These are phyloP conservation scores for Teunomyces tritomae DNA, from an alignment of 805 yeast genomes.

Conservation along the genomic window DNA sequence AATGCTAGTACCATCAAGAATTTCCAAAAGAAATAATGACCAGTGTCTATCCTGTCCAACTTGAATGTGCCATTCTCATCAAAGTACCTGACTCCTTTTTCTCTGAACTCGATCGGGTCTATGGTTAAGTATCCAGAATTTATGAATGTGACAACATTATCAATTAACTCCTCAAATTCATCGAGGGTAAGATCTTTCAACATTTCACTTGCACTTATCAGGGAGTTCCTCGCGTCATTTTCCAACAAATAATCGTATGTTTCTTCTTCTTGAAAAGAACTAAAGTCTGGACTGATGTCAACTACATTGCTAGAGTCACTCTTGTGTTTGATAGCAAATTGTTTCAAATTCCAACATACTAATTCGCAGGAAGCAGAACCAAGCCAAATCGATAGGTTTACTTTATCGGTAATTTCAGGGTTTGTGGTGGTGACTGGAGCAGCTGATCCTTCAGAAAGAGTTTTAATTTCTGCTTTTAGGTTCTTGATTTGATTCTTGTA, in stretches of 20 bases:
- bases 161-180: constrained; percentile 8
- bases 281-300: constrained; percentile 22
- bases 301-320: constrained; percentile 8
- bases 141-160: constrained; percentile 17
- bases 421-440: not conserved
- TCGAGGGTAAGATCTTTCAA: not conserved
- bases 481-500: constrained; percentile 13
- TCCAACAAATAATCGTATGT: constrained; percentile 15
- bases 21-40: constrained; percentile 17
- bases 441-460: not conserved
- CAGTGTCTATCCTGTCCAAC: not conserved
- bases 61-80: constrained; percentile 7
- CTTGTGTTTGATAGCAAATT: constrained; percentile 10
- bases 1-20: constrained; percentile 20
- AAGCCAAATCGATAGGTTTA: constrained; percentile 18
- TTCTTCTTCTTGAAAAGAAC: constrained; percentile 21
- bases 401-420: constrained; percentile 4
- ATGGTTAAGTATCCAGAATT: constrained; percentile 25
- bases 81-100: constrained; percentile 13
- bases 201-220: not conserved
- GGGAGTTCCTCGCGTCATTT: not conserved
- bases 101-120: constrained; percentile 17
- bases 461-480: constrained; percentile 1
- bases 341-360: constrained; percentile 22
- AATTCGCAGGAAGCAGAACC: constrained; percentile 25